Base-by-base conservation (phyloP, 805 yeast species). In the Yamadazyma takamatsuzukensis region DNA sequence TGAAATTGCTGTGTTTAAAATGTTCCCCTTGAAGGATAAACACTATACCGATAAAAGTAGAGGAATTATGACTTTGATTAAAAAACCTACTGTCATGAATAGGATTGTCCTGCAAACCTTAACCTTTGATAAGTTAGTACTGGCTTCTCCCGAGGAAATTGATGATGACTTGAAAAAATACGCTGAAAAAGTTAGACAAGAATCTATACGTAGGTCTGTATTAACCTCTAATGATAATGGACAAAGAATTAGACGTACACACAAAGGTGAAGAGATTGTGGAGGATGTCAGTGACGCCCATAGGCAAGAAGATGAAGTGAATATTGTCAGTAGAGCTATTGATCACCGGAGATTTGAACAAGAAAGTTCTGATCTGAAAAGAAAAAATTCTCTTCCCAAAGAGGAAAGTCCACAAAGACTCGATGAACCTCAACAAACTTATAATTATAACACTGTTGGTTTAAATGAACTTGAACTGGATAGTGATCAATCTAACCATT, bases 231-330 rank as follows among this genome's bases (percentile, higher is more conserved):
- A 73, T 22, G 55, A 48, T 18, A 76, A 68, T 19, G 51, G 59
- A 18, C 87, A 87, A 12, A 70, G 79, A 27, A 76, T 85, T 43
- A 70, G 86, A 44, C 70, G 87, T 47, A 85, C 96, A 3, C 95
- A 87, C 53, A 84, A 83, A 54, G 96, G 96, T 16, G 95, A 88
- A 40, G 89, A 83, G 49, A 54, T 83, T n/a, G 70, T 85, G 5
- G 94, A 83, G 35, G 46, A 48, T 30, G 43, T 48, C 6, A 34
- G 40, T 25, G 45, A 45, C 18, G 44, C 50, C 21, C 49, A 53
- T 31, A 54, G 54, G 28, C 44, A 48, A 18, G 56, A 54, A 12
- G 56, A 49, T 15, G 60, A 57, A 27, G 47, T 45, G 13, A 44
- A 43, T 30, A 49, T 64, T 16, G 48, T 57, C 6, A 49, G 59